Evolutionary conservation across 2,329 filamentous ascomycete species (phyloP).

Genomic region (Elsinoe australis): DNA sequence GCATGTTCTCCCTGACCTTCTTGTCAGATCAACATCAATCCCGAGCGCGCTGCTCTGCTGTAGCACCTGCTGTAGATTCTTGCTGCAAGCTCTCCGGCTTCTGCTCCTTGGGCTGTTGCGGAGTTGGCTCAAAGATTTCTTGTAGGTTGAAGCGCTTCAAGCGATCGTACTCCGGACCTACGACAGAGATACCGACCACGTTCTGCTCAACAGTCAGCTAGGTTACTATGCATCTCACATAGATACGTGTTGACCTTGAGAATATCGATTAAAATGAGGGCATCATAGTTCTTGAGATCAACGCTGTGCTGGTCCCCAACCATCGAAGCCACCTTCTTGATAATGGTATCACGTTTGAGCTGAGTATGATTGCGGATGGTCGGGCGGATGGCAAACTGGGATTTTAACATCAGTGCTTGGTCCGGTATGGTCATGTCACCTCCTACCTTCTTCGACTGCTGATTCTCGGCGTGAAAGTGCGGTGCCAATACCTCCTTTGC

Average conservation of each 20-base stretch:
- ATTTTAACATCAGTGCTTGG: not conserved
- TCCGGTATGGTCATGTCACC: not conserved
- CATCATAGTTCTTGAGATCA: constrained; percentile 67
- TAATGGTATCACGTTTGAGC: constrained; percentile 60
- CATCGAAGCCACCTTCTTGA: constrained; percentile 60
- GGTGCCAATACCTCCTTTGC: constrained; percentile 54
- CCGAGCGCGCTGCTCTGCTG: too few species aligned
- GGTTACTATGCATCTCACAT: not conserved
- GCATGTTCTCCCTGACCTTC: not conserved
- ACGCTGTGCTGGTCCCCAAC: constrained; percentile 65
- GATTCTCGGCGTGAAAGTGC: constrained; percentile 52
- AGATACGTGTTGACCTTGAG: constrained; percentile 56
- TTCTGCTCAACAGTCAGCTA: constrained; percentile 44
- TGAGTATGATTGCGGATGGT: constrained; percentile 65
- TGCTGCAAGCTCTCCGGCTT: constrained; percentile 23
- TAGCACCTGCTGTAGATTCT: too few species aligned
- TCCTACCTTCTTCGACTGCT: constrained; percentile 46
- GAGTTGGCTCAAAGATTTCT: constrained; percentile 56
- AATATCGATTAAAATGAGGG: constrained; percentile 71
- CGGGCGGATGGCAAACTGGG: constrained; percentile 75
- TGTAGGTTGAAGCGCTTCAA: constrained; percentile 72
- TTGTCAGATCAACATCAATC: not conserved
- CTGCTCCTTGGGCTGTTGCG: constrained; percentile 26
- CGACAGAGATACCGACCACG: constrained; percentile 70
- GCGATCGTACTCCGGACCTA: constrained; percentile 63